Percentiles rank a stretch among this genome's conserved stretches.
phyloP scores from a whole-genome alignment of 805 yeast genomes.

The Barnettozyma vustinii region DNA sequence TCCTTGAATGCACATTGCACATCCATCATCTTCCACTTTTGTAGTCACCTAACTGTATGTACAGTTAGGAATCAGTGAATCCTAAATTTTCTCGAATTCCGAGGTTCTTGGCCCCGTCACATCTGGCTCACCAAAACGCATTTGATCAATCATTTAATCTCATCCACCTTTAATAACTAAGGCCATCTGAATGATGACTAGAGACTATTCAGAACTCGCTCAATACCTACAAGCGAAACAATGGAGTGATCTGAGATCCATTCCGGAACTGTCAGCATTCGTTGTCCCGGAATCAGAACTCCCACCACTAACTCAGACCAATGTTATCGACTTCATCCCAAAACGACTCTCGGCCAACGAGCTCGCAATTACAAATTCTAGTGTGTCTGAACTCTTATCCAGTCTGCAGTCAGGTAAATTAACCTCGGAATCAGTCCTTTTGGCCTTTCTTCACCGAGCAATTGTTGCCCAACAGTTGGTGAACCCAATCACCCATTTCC shows the following conservation, averaged over 20 bases:
- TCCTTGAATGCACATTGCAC: no score
- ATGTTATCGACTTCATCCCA: background rate
- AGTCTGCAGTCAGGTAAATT: background rate
- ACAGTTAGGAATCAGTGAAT: background rate
- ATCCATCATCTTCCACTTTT: no score
- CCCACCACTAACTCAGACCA: background rate
- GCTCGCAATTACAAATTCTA: background rate
- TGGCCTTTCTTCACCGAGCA: constrained; percentile 51
- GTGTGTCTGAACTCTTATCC: background rate
- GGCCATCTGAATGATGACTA: background rate
- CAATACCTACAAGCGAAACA: background rate
- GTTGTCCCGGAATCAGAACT: background rate
- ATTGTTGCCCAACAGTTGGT: constrained; percentile 46
- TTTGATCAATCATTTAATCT: no score
- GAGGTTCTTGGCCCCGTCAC: background rate
- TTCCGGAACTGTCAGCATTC: background rate
- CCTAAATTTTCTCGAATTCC: background rate
- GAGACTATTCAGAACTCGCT: background rate
- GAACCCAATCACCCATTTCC: constrained; percentile 27
- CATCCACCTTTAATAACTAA: background rate
- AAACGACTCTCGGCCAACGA: background rate
- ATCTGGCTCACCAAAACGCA: no score
- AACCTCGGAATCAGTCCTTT: background rate
- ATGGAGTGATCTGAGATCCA: background rate
- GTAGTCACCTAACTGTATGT: background rate